Conservation (phyloP, 148 eudicot species). For the Oxyria digyna region DNA sequence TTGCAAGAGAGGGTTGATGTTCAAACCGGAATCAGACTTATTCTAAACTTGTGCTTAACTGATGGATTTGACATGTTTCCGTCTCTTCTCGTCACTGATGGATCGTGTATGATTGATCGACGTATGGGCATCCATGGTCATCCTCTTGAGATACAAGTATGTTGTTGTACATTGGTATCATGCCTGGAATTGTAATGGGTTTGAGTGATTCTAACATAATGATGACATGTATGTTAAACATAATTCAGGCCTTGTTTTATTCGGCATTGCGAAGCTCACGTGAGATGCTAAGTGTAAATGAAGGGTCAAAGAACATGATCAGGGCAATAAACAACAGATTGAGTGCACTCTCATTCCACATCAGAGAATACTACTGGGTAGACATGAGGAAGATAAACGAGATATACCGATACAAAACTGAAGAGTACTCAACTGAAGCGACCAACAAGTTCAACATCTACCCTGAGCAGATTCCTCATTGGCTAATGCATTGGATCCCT, state of each 20-base stretch:
- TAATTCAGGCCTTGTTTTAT: slow-evolving; percentile 62
- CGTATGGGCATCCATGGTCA: slow-evolving; percentile 99
- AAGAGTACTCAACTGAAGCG: slow-evolving; percentile 83
- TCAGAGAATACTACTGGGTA: slow-evolving; percentile 93
- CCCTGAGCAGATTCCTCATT: slow-evolving; percentile 88
- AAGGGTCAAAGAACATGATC: slow-evolving; percentile 62
- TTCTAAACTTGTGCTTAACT: slow-evolving; percentile 70
- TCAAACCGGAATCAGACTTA: slow-evolving; percentile 78
- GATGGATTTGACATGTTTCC: slow-evolving; percentile 99
- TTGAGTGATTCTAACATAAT: too few relatives aligned
- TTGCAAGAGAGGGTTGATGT: slow-evolving; percentile 92
- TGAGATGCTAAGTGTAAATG: slow-evolving; percentile 60
- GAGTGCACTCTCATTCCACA: slow-evolving; percentile 87
- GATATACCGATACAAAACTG: slow-evolving; percentile 85
- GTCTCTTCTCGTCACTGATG: slow-evolving; percentile 88
- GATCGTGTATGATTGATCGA: slow-evolving; percentile 96
- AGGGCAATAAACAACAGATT: slow-evolving; percentile 72
- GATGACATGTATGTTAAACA: not conserved
- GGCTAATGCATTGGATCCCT: slow-evolving; percentile 95
- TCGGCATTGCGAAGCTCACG: slow-evolving; percentile 81
- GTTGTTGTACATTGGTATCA: too few relatives aligned
- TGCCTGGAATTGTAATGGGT: not conserved
- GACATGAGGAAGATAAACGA: slow-evolving; percentile 87
- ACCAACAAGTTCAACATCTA: slow-evolving; percentile 92
- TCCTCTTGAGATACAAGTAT: slow-evolving; percentile 89